phyloP scores from a whole-genome alignment of 164 flowering plant genomes.

The Aristolochia californica region DNA sequence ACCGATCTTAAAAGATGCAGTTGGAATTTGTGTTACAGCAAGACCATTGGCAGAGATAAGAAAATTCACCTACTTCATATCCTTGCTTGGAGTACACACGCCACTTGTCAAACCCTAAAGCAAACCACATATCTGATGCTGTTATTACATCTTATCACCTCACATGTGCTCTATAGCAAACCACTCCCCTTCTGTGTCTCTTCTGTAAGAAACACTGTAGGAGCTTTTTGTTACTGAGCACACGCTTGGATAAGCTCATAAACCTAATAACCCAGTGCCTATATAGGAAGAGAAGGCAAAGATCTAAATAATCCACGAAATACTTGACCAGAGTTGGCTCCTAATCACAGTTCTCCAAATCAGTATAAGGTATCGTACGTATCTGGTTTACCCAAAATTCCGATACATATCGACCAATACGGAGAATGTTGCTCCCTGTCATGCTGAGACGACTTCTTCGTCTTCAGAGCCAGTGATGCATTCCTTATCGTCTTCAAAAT shows the following conservation, averaged over 20 bases:
- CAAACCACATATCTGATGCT: slow-evolving; percentile 6
- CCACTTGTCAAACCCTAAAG: slow-evolving; percentile 7
- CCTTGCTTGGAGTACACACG: slow-evolving; percentile 12
- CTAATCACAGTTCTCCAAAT: too few species aligned
- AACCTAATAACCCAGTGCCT: background rate
- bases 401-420: too few species aligned
- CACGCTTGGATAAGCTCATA: slow-evolving; percentile 25
- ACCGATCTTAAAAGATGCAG: background rate
- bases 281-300: background rate
- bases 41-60: slow-evolving; percentile 6
- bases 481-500: slow-evolving; percentile 43
- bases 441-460: slow-evolving; percentile 18
- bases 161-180: slow-evolving; percentile 55
- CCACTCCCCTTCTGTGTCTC: slow-evolving; percentile 29
- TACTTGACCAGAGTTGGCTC: too few species aligned
- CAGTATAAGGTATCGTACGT: too few species aligned
- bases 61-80: slow-evolving; percentile 65
- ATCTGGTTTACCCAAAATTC: too few species aligned
- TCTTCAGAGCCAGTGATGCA: slow-evolving; percentile 51
- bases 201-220: slow-evolving; percentile 13
- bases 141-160: slow-evolving; percentile 15
- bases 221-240: slow-evolving; percentile 71
- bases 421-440: too few species aligned
- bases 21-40: background rate
- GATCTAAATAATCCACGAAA: background rate